Evolutionary conservation across 2,329 filamentous ascomycete species (phyloP), one percentile per base, ranked within the genome.

Genomic region (Aspergillus hortae): DNA sequence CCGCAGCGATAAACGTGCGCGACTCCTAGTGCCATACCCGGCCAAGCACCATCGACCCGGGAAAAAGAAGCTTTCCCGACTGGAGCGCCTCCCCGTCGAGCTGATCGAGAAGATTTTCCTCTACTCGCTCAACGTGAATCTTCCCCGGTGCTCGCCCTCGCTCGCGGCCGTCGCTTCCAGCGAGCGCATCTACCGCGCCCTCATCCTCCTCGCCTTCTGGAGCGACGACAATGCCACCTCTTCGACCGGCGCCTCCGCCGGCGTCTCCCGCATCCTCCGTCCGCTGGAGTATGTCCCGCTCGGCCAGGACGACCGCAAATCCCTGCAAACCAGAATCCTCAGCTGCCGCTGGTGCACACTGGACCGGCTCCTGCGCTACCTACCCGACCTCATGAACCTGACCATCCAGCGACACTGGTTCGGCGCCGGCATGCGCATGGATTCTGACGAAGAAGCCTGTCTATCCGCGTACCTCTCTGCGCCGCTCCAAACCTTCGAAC

Each of bases 21-120:
- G 56, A n/a, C 48, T 56, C 2, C 46, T 55, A 30, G 23, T 49
- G 23, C 48, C 56, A 17, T 49, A 47, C 25, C 40, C 47, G 3
- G 30, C 44, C 4, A 55, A 48, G 30, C 35, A 19, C 19, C 40
- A 10, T 23, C 40, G 19, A 19, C 40, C n/a, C 4, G 40, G 44
- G 12, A 51, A 49, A 30, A 59, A 46, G 23, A 45, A 43, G 11
- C 53, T 69, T 3, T 72, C 71, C 3, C 51, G 54, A 9, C 62
- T 82, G 11, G 78, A 82, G 58, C 51, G 56, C 4, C 67, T 82
- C 0, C 80, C 80, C 0, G 61, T 71, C 3, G 79, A 82, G 60
- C 61, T 82, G 11, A 67, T 81, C n/a, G 75, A 81, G 57, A 67
- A 72, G 38, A 80, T 82, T 43, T 81, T 81, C 54, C 65, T 78